Percentiles rank a stretch among this genome's conserved stretches.
phyloP scores from a whole-genome alignment of 768 basidiomycete genomes.

The Tylopilus balloui region DNA sequence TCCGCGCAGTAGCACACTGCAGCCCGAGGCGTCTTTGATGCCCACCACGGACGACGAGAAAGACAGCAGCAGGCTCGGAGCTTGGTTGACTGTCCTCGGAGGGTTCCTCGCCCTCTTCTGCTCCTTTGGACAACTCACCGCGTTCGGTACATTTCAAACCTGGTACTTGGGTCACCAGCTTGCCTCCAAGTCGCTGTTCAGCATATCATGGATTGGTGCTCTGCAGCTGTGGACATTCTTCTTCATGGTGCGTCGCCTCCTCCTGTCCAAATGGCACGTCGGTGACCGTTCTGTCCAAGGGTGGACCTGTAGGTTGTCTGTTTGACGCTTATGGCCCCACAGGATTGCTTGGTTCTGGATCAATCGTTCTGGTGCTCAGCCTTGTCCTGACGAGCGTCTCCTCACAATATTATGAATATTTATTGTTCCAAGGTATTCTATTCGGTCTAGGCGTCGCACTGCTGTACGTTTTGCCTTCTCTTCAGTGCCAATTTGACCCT shows the following conservation, averaged over 20 bases:
- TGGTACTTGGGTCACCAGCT: slow-evolving; percentile 66
- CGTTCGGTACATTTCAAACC: slow-evolving; percentile 68
- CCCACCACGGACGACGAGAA: slow-evolving; percentile 1
- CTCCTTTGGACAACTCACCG: slow-evolving; percentile 67
- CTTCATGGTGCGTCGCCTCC: slow-evolving; percentile 48
- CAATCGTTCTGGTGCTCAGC: slow-evolving; percentile 44
- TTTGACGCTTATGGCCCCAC: slow-evolving; percentile 62
- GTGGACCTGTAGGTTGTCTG: slow-evolving; percentile 53
- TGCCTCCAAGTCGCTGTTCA: slow-evolving; percentile 42
- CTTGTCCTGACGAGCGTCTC: slow-evolving; percentile 60
- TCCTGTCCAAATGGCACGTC: not conserved
- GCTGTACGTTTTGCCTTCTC: slow-evolving; percentile 41
- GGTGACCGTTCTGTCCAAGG: slow-evolving; percentile 35
- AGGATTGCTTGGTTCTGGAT: slow-evolving; percentile 48
- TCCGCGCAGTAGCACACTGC: slow-evolving; percentile 23
- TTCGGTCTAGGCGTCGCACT: slow-evolving; percentile 65
- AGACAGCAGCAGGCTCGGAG: slow-evolving; percentile 19
- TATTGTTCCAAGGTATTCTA: slow-evolving; percentile 58
- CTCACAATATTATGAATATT: slow-evolving; percentile 53
- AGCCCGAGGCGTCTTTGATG: slow-evolving; percentile 18
- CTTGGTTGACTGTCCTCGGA: slow-evolving; percentile 53
- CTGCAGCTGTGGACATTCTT: slow-evolving; percentile 68
- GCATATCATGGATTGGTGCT: slow-evolving; percentile 69
- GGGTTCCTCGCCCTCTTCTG: slow-evolving; percentile 64
- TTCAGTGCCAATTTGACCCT: slow-evolving; percentile 5